Conservation (phyloP, 2,329 filamentous ascomycete genomes). For the Penicillium sclerotiorum region DNA sequence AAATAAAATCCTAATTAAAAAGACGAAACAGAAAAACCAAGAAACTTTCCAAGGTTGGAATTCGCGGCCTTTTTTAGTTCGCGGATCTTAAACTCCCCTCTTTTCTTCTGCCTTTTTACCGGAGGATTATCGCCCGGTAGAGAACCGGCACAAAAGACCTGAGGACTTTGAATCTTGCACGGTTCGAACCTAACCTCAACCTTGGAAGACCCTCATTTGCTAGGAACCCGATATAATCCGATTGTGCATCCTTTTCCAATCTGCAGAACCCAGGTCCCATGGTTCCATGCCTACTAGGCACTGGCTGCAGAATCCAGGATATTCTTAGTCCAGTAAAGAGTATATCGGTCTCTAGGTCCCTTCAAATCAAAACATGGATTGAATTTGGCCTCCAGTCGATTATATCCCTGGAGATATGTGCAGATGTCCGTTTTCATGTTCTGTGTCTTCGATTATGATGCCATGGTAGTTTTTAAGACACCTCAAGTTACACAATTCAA, state of each 20-base stretch:
- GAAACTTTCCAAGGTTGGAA: neutral
- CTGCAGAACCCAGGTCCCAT: constrained; percentile 1
- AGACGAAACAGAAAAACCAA: neutral
- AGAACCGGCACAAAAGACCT: neutral
- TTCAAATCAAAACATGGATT: neutral
- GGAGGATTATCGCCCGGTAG: constrained; percentile 5
- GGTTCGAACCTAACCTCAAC: neutral
- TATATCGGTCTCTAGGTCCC: neutral
- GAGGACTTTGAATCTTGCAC: neutral
- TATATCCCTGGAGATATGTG: constrained; percentile 3
- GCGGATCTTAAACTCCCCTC: constrained; percentile 6
- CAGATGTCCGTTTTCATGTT: constrained; percentile 9
- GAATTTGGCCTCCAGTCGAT: neutral
- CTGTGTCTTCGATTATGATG: neutral
- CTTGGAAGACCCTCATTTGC: neutral
- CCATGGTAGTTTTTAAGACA: constrained; percentile 17
- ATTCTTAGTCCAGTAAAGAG: neutral
- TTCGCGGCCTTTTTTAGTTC: constrained; percentile 1
- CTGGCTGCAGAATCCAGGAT: constrained; percentile 6
- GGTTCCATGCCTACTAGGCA: no score
- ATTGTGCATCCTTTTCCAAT: constrained; percentile 1
- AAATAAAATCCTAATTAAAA: neutral
- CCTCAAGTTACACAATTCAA: constrained; percentile 24
- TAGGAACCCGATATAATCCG: constrained; percentile 19
- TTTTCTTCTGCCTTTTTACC: constrained; percentile 5